Evolutionary conservation across 2,329 filamentous ascomycete species (phyloP).

Genomic region (Fusarium metavorans): DNA sequence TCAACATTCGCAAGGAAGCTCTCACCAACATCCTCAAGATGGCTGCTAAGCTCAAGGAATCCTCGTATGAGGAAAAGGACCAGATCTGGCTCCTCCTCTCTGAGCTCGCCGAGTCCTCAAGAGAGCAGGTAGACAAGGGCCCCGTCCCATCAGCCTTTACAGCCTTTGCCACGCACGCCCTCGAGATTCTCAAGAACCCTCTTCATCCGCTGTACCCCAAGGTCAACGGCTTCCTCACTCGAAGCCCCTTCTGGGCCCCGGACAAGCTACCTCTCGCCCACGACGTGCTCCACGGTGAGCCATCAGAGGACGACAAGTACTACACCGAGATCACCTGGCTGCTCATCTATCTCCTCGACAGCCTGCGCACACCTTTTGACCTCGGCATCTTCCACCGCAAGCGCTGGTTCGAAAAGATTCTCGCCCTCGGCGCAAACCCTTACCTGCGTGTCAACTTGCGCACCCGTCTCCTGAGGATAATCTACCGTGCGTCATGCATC

Average conservation of each 20-base stretch:
- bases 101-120: conserved; percentile 82
- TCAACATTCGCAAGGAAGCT: conserved; percentile 83
- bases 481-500: conserved; percentile 76
- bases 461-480: conserved; percentile 69
- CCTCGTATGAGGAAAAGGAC: conserved; percentile 79
- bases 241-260: conserved; percentile 79
- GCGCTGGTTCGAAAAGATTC: conserved; percentile 79
- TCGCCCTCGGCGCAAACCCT: conserved; percentile 76
- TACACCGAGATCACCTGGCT: conserved; percentile 82
- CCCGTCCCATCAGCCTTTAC: conserved; percentile 79
- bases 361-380: conserved; percentile 70
- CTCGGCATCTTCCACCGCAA: conserved; percentile 70
- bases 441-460: conserved; percentile 70
- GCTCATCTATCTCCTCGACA: conserved; percentile 76
- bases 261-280: conserved; percentile 79
- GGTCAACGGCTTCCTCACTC: conserved; percentile 85
- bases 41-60: conserved; percentile 72
- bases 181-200: conserved; percentile 79
- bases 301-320: conserved; percentile 78
- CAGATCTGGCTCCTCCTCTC: conserved; percentile 84
- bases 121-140: conserved; percentile 62
- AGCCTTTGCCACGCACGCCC: conserved; percentile 78
- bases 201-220: conserved; percentile 88
- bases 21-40: conserved; percentile 76
- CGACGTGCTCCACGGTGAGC: conserved; percentile 71